Conservation (phyloP, 1,139 yeast species). For the Pichia cactophila region DNA sequence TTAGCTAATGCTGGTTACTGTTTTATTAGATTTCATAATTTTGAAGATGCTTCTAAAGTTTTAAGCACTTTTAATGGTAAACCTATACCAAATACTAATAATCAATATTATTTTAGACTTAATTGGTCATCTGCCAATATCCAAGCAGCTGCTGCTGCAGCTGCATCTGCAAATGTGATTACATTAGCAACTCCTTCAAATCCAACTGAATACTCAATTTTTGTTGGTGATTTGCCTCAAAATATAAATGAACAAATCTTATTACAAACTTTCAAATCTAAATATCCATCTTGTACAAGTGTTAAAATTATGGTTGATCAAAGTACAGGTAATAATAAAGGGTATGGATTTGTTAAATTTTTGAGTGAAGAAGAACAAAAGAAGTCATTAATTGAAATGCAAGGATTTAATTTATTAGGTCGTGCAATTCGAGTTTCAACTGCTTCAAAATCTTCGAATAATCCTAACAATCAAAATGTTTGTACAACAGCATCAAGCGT, state of each 20-base stretch:
- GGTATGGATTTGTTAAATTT: constrained; percentile 72
- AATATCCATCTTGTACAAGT: constrained; percentile 55
- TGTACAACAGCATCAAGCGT: background rate
- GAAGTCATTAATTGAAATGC: constrained; percentile 61
- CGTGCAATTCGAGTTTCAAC: constrained; percentile 67
- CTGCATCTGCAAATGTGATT: constrained; percentile 10
- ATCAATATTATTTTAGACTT: constrained; percentile 49
- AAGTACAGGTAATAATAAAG: constrained; percentile 60
- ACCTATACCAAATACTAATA: constrained; percentile 51
- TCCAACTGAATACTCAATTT: constrained; percentile 46
- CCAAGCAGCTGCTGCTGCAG: constrained; percentile 18
- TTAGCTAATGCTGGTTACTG: constrained; percentile 63
- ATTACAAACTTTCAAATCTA: constrained; percentile 56
- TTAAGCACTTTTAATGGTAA: constrained; percentile 52
- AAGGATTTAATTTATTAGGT: constrained; percentile 68
- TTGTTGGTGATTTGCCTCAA: constrained; percentile 75
- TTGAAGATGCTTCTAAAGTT: constrained; percentile 60
- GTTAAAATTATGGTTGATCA: constrained; percentile 76
- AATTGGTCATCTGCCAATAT: constrained; percentile 59
- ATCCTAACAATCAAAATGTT: background rate
- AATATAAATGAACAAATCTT: constrained; percentile 65
- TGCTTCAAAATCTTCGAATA: constrained; percentile 42
- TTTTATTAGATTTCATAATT: constrained; percentile 57
- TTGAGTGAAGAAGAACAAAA: constrained; percentile 56
- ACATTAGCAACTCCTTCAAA: constrained; percentile 7